Evolutionary conservation across 2,329 filamentous ascomycete species (phyloP).

Genomic region (Microdochium paspali): DNA sequence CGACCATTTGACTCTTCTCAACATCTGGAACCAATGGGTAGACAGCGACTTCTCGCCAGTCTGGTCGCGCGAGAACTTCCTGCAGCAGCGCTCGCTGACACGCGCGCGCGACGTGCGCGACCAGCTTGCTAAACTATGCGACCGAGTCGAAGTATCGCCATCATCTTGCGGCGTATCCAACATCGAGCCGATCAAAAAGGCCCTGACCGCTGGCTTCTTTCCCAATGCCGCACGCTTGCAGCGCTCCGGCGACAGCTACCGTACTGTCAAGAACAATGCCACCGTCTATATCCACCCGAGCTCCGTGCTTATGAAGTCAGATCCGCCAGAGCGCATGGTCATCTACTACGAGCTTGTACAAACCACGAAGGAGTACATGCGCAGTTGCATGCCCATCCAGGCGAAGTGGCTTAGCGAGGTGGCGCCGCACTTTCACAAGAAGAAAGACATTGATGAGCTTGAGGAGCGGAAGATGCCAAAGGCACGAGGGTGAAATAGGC

Average conservation of each 20-base stretch:
- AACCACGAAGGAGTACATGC: constrained; percentile 87
- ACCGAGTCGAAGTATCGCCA: constrained; percentile 76
- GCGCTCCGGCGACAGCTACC: constrained; percentile 76
- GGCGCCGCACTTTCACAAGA: constrained; percentile 91
- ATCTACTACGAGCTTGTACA: constrained; percentile 79
- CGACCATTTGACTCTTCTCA: constrained; percentile 79
- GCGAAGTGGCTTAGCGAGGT: constrained; percentile 79
- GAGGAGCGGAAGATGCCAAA: constrained; percentile 73
- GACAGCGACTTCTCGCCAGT: constrained; percentile 82
- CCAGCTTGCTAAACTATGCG: constrained; percentile 84
- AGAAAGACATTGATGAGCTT: constrained; percentile 75
- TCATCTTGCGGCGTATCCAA: constrained; percentile 63
- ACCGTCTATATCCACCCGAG: constrained; percentile 89
- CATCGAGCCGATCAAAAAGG: constrained; percentile 71
- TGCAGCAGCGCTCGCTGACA: constrained; percentile 83
- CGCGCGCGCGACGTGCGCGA: constrained; percentile 87
- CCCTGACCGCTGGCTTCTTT: constrained; percentile 88
- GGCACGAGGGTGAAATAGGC: constrained; percentile 3
- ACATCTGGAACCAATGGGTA: constrained; percentile 93
- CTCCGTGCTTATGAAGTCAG: constrained; percentile 66
- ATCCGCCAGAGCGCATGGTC: constrained; percentile 71
- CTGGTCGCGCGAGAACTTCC: constrained; percentile 87
- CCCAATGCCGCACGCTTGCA: constrained; percentile 81
- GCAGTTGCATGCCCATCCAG: constrained; percentile 77
- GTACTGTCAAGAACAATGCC: constrained; percentile 83